Conservation (phyloP, 495 filamentous ascomycete species). For the Xylaria grammica region DNA sequence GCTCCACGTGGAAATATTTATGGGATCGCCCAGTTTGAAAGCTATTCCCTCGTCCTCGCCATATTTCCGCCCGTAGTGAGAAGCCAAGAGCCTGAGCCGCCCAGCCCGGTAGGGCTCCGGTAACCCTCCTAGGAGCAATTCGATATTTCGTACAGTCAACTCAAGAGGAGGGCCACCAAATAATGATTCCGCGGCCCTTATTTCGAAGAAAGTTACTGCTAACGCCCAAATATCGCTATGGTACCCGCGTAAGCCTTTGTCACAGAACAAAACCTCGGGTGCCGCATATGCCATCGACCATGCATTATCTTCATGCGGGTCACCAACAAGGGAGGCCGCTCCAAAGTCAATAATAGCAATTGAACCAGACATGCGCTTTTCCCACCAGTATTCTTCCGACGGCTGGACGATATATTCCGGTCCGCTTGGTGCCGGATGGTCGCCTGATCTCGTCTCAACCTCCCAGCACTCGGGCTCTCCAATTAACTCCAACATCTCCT, state of each 20-base stretch:
- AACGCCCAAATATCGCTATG: slow-evolving; percentile 1
- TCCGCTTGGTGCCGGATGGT: neutral
- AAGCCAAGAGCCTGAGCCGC: too few species aligned
- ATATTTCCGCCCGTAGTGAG: too few species aligned
- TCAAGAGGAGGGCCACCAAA: neutral
- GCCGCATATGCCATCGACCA: neutral
- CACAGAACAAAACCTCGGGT: neutral
- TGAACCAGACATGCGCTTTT: neutral
- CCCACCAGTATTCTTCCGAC: neutral
- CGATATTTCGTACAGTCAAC: neutral
- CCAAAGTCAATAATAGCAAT: neutral
- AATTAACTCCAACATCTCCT: neutral
- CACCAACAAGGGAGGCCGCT: neutral
- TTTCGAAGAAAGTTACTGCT: neutral
- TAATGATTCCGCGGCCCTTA: too few species aligned
- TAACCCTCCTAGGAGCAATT: neutral
- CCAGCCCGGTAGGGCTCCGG: neutral
- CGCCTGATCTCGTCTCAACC: neutral
- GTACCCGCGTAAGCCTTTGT: neutral
- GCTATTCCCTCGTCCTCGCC: too few species aligned
- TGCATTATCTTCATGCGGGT: neutral
- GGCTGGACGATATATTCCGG: neutral
- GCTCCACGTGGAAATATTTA: too few species aligned
- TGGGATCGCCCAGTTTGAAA: too few species aligned
- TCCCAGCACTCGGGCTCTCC: neutral